Conservation (phyloP, 768 basidiomycete genomes). For the Hemileccinum impolitum region DNA sequence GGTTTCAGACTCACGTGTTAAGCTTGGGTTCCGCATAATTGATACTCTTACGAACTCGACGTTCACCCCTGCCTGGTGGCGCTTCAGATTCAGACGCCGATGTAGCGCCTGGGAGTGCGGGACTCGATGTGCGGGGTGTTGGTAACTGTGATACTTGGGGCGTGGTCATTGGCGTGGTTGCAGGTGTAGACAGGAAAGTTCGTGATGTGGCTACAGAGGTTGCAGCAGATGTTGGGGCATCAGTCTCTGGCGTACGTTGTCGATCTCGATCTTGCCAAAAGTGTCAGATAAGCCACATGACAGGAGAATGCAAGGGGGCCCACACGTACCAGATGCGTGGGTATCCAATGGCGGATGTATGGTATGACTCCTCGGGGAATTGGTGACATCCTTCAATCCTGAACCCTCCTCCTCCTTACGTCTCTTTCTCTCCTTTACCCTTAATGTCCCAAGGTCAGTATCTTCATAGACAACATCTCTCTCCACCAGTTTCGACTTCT, state of each 20-base stretch:
- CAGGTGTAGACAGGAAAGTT: conserved; percentile 41
- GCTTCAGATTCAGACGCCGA: conserved; percentile 34
- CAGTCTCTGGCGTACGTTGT: conserved; percentile 35
- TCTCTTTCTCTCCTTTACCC: conserved; percentile 39
- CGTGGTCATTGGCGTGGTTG: conserved; percentile 38
- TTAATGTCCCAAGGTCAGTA: conserved; percentile 20
- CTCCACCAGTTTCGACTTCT: conserved; percentile 21
- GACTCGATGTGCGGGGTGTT: conserved; percentile 51
- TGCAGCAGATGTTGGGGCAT: conserved; percentile 34
- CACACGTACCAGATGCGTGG: conserved; percentile 33
- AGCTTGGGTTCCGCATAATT: conserved; percentile 88
- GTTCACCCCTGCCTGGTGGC: conserved; percentile 46
- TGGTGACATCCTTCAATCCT: conserved; percentile 61
- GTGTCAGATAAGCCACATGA: conserved; percentile 12
- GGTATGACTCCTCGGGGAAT: conserved; percentile 43
- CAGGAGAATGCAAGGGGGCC: background rate
- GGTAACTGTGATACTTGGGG: conserved; percentile 39
- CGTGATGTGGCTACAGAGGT: conserved; percentile 36
- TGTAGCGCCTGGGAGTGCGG: conserved; percentile 35
- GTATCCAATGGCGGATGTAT: conserved; percentile 37
- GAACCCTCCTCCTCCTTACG: conserved; percentile 36
- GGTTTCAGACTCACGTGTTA: conserved; percentile 61
- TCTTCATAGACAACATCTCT: conserved; percentile 21
- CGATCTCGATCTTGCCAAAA: conserved; percentile 34
- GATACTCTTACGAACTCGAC: conserved; percentile 70